phyloP scores from a whole-genome alignment of 176 grass and related monocot species.

The Oryza rufipogon region DNA sequence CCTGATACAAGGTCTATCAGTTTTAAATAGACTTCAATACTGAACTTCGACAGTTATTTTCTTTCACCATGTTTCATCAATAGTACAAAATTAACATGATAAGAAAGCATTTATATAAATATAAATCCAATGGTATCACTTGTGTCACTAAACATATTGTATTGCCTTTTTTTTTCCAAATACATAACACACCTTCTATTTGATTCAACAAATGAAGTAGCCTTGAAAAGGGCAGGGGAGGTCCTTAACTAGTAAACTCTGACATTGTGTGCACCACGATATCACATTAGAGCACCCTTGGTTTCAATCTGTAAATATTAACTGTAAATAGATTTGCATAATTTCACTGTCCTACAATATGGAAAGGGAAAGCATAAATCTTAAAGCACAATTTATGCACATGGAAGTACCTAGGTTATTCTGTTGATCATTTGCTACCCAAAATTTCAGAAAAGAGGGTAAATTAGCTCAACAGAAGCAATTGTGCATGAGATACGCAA shows the following conservation, averaged over 20 bases:
- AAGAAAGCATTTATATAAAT: too few species aligned
- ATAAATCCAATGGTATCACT: too few species aligned
- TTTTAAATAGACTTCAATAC: too few species aligned
- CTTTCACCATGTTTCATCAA: too few species aligned
- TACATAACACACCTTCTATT: too few species aligned
- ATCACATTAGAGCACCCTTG: not conserved
- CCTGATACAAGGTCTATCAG: too few species aligned
- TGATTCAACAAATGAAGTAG: too few species aligned
- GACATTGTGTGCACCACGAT: not conserved
- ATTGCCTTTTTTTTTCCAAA: too few species aligned
- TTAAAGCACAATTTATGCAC: not conserved
- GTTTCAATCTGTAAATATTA: not conserved
- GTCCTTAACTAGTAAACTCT: not conserved
- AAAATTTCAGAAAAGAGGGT: not conserved
- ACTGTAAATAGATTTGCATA: not conserved
- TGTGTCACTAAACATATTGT: too few species aligned
- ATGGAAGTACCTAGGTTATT: not conserved
- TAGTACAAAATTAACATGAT: too few species aligned
- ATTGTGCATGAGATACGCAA: not conserved
- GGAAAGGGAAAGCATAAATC: not conserved
- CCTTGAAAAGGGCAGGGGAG: too few species aligned
- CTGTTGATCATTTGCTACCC: not conserved
- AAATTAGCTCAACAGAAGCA: not conserved
- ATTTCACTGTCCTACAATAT: not conserved
- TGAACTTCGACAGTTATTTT: too few species aligned